Evolutionary conservation across 345 rosid species (phyloP), one percentile per base, ranked within the genome.

Genomic region (Euphorbia tirucalli): DNA sequence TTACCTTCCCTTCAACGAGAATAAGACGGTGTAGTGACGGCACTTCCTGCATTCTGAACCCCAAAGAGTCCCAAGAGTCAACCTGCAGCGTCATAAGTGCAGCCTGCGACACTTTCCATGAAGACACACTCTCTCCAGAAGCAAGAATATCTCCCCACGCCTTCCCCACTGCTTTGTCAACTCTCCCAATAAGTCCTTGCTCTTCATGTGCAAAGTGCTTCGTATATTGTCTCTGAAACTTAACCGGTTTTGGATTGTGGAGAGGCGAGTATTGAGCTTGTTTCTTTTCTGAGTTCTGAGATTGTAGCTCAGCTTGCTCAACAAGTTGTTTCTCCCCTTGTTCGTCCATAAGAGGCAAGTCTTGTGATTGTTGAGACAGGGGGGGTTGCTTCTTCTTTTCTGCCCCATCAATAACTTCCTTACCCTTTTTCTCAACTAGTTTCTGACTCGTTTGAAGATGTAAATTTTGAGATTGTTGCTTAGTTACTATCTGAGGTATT

Each of bases 21-120:
- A 90, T 88, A 65, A 92, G 90, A 65, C 80, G 79, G 35, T 82
- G 80, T 30, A 94, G 84, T 7, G 97, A 76, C 6, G 90, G 91
- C 71, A 92, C 84, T 39, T 85, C 89, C 81, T 87, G 90, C 95
- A 92, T 85, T 65, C 78, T 79, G 44, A 90, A 82, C 1, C 95
- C 93, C 63, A 95, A 74, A 0, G 91, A 82, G 60, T 78, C 86
- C 97, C 97, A 90, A 32, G 97, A 87, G 66, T 89, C 89, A 49
- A 77, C 88, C 77, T 76, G 78, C 71, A 90, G 80, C 4, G 65
- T 62, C 68, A 64, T 39, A 30, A 88, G 73, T 69, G 74, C 93
- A 3, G 81, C 77, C 74, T 78, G 73, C 16, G 87, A 83, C 59
- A 89, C 88, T 77, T 85, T 83, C 86, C 90, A 89, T 0, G 96